Conservation (phyloP, 2,329 filamentous ascomycete genomes). For the Penicillium capsulatum region DNA sequence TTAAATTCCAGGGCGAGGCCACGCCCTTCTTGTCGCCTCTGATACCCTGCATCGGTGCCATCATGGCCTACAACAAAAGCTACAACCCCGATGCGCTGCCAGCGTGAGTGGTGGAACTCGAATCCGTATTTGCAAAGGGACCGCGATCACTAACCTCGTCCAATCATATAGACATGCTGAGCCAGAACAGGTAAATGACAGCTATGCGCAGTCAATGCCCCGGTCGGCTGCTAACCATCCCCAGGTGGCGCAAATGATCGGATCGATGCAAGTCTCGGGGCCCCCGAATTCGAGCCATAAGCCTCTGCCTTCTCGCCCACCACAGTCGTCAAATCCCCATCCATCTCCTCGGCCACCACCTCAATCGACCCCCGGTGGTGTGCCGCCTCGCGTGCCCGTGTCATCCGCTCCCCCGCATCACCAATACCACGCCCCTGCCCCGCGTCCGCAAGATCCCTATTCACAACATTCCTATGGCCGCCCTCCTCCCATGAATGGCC, state of each 20-base stretch:
- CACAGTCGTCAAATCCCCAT: conserved; percentile 18
- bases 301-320: conserved; percentile 25
- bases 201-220: neutral
- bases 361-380: conserved; percentile 13
- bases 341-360: conserved; percentile 18
- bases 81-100: conserved; percentile 95
- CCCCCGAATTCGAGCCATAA: conserved; percentile 18
- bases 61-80: conserved; percentile 89
- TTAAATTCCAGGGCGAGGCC: neutral
- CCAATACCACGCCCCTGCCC: conserved; percentile 16
- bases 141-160: conserved; percentile 16
- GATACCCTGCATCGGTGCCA: conserved; percentile 26
- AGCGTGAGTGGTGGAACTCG: conserved; percentile 57
- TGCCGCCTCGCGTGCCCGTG: conserved; percentile 27
- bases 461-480: conserved; percentile 19
- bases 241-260: conserved; percentile 46
- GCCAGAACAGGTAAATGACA: conserved; percentile 58
- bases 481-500: conserved; percentile 16
- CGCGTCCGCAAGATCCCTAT: conserved; percentile 16
- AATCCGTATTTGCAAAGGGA: neutral
- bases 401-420: conserved; percentile 21
- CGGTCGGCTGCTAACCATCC: neutral
- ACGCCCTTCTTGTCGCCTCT: neutral
- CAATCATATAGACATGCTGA: conserved; percentile 61
- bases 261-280: conserved; percentile 31